Conservation (phyloP, 148 eudicot species). For the Chenopodium quinoa region DNA sequence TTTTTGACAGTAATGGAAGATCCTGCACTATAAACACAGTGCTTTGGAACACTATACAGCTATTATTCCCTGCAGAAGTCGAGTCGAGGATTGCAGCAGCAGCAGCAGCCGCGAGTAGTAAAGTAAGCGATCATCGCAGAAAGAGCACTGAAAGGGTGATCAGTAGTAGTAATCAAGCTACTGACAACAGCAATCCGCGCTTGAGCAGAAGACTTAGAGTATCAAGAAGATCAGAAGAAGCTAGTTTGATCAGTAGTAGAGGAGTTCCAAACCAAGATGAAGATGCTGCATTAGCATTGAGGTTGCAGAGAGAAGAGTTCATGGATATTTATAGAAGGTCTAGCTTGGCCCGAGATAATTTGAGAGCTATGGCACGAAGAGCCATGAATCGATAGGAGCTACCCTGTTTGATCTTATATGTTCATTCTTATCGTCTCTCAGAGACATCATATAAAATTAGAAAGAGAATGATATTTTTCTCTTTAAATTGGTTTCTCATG, state of each 20-base stretch:
- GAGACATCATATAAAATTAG: not conserved
- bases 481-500: not conserved
- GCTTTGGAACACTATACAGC: constrained; percentile 98
- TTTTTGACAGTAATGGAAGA: constrained; percentile 64
- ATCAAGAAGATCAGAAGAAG: constrained; percentile 26
- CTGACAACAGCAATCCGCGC: constrained; percentile 9
- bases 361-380: constrained; percentile 76
- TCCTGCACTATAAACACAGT: constrained; percentile 94
- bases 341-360: constrained; percentile 56
- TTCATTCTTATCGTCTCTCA: not conserved
- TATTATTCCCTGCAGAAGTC: constrained; percentile 85
- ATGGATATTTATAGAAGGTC: constrained; percentile 46
- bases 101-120: constrained; percentile 27
- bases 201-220: constrained; percentile 17
- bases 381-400: constrained; percentile 44
- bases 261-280: constrained; percentile 57
- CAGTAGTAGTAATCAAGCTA: not conserved
- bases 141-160: constrained; percentile 16
- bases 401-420: constrained; percentile 15
- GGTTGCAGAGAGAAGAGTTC: constrained; percentile 72
- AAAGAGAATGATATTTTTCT: not conserved
- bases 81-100: constrained; percentile 57
- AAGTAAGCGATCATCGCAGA: constrained; percentile 26
- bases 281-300: constrained; percentile 53
- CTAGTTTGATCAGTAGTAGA: constrained; percentile 29